These are phyloP conservation scores for Achlya hypogyna DNA, from an alignment of 352 stramenopile species.

Conservation along the genomic window DNA sequence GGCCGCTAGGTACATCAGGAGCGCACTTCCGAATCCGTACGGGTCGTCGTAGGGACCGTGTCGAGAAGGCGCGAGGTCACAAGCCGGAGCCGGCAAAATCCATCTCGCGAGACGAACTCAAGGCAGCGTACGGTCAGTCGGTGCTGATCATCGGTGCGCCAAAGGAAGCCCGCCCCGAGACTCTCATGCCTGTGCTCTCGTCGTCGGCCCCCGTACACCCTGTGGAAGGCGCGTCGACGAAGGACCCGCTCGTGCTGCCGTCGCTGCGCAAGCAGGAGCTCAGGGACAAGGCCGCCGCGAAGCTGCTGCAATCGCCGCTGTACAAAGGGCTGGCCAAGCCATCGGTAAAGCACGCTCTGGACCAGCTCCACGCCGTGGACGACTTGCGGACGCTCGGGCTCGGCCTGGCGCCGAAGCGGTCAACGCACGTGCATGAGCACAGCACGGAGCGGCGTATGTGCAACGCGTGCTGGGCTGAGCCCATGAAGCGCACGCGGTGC, in stretches of 20 bases:
- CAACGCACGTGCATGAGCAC: constrained; percentile 43
- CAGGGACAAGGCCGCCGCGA: constrained; percentile 19
- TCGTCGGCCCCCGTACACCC: constrained; percentile 28
- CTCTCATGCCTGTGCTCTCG: neutral
- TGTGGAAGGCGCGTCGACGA: constrained; percentile 22
- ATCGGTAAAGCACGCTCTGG: constrained; percentile 45
- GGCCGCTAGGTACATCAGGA: constrained; percentile 35
- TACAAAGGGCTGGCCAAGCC: constrained; percentile 52
- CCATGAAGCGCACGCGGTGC: constrained; percentile 49
- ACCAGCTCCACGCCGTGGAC: constrained; percentile 64
- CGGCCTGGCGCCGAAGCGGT: constrained; percentile 27
- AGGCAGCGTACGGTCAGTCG: constrained; percentile 41
- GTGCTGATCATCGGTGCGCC: constrained; percentile 41
- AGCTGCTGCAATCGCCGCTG: constrained; percentile 59
- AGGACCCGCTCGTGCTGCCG: neutral
- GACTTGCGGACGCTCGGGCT: constrained; percentile 58
- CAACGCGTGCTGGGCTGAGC: constrained; percentile 60
- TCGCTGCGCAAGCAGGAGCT: constrained; percentile 18
- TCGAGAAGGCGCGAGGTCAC: constrained; percentile 15
- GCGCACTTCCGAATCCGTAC: constrained; percentile 26
- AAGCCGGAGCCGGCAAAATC: constrained; percentile 20
- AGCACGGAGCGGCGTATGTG: constrained; percentile 72
- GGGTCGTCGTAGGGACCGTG: constrained; percentile 20
- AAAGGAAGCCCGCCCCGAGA: constrained; percentile 21
- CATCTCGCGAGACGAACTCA: constrained; percentile 48